Percentiles rank a stretch among this genome's conserved stretches.
Conservation (phyloP, 352 stramenopile genomes). For the Pelagophyceae sp. region DNA sequence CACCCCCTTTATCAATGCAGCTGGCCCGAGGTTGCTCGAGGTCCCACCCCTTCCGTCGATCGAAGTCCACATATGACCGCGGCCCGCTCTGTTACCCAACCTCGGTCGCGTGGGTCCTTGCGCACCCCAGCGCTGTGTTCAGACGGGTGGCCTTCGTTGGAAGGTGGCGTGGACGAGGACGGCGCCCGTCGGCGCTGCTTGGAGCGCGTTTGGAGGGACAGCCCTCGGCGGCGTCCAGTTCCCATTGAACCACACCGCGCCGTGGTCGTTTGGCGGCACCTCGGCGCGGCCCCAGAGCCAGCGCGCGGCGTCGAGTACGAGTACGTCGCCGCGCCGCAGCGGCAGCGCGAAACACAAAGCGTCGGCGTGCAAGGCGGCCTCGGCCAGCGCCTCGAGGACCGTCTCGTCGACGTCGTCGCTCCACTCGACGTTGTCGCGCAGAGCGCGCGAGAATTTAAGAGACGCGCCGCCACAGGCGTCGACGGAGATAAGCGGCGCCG, state of each 20-base stretch:
- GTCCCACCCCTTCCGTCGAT: background rate
- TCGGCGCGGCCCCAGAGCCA: background rate
- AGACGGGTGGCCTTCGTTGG: background rate
- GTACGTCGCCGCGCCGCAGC: background rate
- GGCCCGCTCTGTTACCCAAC: background rate
- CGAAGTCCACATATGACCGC: background rate
- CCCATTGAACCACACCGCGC: background rate
- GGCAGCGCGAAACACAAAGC: background rate
- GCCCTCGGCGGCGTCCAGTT: background rate
- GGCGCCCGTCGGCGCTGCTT: background rate
- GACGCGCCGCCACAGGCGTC: background rate
- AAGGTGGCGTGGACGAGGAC: background rate
- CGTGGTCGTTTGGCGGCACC: background rate
- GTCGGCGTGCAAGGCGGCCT: background rate
- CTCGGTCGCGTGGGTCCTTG: no score
- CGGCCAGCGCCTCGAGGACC: background rate
- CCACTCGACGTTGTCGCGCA: background rate
- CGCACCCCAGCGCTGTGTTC: no score
- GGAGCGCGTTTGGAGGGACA: background rate
- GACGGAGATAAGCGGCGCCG: background rate
- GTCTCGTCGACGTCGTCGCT: background rate
- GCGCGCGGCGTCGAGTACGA: background rate
- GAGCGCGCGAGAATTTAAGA: background rate
- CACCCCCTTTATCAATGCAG: background rate
- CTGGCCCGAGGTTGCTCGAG: no score